These are phyloP conservation scores for Solanum piurae DNA, from an alignment of 257 asterid species.

Conservation along the genomic window DNA sequence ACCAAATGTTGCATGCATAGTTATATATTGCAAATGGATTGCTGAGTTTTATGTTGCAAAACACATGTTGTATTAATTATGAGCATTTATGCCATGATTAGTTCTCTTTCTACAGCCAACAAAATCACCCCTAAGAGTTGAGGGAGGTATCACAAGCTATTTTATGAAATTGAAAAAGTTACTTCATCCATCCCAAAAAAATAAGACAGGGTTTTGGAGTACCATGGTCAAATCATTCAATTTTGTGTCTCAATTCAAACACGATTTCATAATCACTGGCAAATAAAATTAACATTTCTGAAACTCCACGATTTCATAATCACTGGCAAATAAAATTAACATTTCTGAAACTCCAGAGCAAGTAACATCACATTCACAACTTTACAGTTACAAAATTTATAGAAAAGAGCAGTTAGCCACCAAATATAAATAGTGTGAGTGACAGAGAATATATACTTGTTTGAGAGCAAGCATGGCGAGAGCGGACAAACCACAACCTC, in stretches of 20 bases:
- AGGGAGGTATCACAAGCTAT: neutral
- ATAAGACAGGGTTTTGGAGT: neutral
- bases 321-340: neutral
- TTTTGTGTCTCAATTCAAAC: neutral
- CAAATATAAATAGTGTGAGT: neutral
- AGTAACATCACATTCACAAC: neutral
- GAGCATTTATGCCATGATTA: neutral
- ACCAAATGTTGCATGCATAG: neutral
- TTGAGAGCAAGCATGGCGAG: slow-evolving; percentile 31
- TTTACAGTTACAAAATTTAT: neutral
- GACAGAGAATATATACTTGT: neutral
- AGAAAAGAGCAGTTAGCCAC: neutral
- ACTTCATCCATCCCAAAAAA: neutral
- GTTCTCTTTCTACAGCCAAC: neutral
- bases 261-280: neutral
- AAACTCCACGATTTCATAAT: neutral
- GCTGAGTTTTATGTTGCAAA: neutral
- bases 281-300: neutral
- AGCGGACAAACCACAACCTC: slow-evolving; percentile 33
- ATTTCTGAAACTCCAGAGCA: neutral
- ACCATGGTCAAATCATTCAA: neutral
- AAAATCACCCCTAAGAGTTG: neutral
- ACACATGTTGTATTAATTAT: neutral
- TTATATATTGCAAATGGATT: neutral
- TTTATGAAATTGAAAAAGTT: neutral